phyloP scores from a whole-genome alignment of 2,329 filamentous ascomycete species.

The Albophoma yamanashiensis region DNA sequence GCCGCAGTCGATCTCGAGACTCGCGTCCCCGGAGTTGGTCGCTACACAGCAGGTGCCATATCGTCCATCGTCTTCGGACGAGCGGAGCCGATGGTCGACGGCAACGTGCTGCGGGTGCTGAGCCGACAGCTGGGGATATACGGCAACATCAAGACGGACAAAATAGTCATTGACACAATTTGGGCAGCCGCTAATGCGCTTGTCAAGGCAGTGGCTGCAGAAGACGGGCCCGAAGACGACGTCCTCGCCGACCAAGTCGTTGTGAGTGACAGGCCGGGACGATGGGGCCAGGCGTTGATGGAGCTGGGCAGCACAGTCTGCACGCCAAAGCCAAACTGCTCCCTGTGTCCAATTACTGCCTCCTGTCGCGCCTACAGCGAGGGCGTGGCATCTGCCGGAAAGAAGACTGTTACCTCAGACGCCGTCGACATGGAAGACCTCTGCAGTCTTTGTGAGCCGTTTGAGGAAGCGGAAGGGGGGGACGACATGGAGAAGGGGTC shows the following conservation, averaged over 20 bases:
- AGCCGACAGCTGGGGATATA: conserved; percentile 48
- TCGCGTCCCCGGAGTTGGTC: conserved; percentile 47
- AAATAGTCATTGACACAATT: conserved; percentile 37
- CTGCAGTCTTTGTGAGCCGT: conserved; percentile 36
- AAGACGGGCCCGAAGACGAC: conserved; percentile 11
- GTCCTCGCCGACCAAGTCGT: conserved; percentile 10
- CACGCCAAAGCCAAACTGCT: conserved; percentile 47
- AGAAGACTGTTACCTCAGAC: conserved; percentile 2
- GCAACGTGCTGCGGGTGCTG: conserved; percentile 51
- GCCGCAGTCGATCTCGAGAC: conserved; percentile 33
- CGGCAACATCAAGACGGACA: conserved; percentile 46
- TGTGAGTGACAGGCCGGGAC: conserved; percentile 40
- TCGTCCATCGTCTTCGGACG: conserved; percentile 51
- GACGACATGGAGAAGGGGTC: conserved; percentile 10
- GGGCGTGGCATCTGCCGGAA: conserved; percentile 22
- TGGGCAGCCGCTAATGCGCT: conserved; percentile 49
- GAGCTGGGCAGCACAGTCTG: conserved; percentile 54
- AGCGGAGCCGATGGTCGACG: conserved; percentile 50
- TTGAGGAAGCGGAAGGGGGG: conserved; percentile 23
- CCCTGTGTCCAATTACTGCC: conserved; percentile 35
- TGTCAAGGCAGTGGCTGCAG: conserved; percentile 37
- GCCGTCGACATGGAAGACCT: conserved; percentile 37
- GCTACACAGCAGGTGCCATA: conserved; percentile 53
- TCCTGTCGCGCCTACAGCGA: conserved; percentile 43
- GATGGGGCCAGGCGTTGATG: conserved; percentile 57